Evolutionary conservation across 768 basidiomycete species (phyloP), one percentile per base, ranked within the genome.

Genomic region (Xanthoconium stramineum): DNA sequence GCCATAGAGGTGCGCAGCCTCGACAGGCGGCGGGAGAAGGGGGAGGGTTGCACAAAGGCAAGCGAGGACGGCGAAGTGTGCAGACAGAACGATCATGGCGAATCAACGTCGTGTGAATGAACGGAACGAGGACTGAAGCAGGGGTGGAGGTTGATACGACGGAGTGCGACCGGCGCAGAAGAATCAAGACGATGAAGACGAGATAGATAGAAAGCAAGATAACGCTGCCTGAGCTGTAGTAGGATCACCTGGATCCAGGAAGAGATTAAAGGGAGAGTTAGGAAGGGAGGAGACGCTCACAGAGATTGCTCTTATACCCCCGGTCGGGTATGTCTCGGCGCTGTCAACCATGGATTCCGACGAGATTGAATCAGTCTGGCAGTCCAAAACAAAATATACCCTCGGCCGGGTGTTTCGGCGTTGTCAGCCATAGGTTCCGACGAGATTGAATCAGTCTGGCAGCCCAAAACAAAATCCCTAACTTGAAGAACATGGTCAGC

Each of bases 161-260:
- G 61, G 60, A 64, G 57, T 24, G 44, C 67, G 67, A 61, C 58
- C 57, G 48, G 67, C 64, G 65, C 66, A 52, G 42, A 44, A 29
- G 55, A 45, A 58, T 65, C 57, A 59, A 62, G 68, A 53, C 42
- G 39, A 65, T 61, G 53, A 58, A 46, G 55, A 58, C 37, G 33
- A 35, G 32, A 57, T 57, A 58, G 60, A 61, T 64, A 63, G 61
- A 55, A 59, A 51, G 56, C 20, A 56, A 60, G 39, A 20, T 42
- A 39, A 60, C 58, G 57, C 44, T 59, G 35, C 57, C 60, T 58
- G 58, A 61, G 45, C 20, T 53, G 9, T 6, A 35, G 33, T 12
- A 59, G 61, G 80, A 83, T 78, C 83, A 74, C 83, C 82, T 65
- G 83, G 83, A 83, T 76, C 82, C 65, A 67, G 59, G 60, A 58